phyloP scores from a whole-genome alignment of 2,329 filamentous ascomycete species.

The Xylaria sp. region DNA sequence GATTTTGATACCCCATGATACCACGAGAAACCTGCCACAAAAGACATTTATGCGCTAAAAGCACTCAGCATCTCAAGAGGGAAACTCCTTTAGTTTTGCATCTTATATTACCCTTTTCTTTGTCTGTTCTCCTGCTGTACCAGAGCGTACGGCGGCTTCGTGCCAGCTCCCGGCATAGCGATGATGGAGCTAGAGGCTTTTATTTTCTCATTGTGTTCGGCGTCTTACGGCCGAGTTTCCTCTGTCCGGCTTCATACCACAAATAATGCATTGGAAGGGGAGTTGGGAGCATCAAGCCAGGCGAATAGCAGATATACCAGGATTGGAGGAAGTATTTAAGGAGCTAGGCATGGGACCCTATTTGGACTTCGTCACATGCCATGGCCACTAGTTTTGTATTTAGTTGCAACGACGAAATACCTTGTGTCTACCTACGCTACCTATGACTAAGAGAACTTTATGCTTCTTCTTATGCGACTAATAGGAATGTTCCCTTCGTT shows the following conservation, averaged over 20 bases:
- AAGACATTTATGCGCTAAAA: conserved; percentile 24
- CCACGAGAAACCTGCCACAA: conserved; percentile 36
- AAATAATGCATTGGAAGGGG: conserved; percentile 39
- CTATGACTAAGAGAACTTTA: conserved; percentile 10
- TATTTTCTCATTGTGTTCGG: conserved; percentile 34
- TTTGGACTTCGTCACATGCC: conserved; percentile 15
- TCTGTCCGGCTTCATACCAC: conserved; percentile 34
- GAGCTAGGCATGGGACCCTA: conserved; percentile 15
- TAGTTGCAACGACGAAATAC: conserved; percentile 23
- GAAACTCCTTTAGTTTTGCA: conserved; percentile 23
- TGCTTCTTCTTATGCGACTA: conserved; percentile 19
- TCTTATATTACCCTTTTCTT: conserved; percentile 28
- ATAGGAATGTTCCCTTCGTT: conserved; percentile 13
- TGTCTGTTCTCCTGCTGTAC: conserved; percentile 20
- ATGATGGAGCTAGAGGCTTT: conserved; percentile 32
- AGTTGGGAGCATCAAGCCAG: conserved; percentile 30
- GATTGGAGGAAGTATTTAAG: conserved; percentile 18
- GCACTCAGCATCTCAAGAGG: conserved; percentile 29
- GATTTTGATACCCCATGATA: conserved; percentile 47
- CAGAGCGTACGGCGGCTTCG: conserved; percentile 12
- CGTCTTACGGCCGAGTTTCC: conserved; percentile 34
- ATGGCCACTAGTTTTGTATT: conserved; percentile 24
- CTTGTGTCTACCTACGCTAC: conserved; percentile 7
- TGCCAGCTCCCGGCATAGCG: conserved; percentile 20
- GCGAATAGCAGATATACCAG: conserved; percentile 14